phyloP scores from a whole-genome alignment of 805 yeast species.

The Ogataea ganodermae region DNA sequence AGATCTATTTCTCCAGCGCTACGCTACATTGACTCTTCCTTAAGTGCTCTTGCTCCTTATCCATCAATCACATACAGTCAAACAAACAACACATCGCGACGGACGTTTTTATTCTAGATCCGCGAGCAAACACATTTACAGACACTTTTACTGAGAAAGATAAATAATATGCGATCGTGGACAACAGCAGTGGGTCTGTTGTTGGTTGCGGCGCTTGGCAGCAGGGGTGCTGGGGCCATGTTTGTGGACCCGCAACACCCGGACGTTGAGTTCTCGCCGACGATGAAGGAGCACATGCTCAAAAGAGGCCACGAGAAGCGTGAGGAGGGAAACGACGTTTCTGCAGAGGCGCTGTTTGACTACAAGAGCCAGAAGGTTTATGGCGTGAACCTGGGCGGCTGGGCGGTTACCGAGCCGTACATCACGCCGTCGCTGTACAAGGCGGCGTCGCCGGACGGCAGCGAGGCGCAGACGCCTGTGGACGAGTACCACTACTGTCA shows the following conservation, averaged over 20 bases:
- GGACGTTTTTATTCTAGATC: neutral
- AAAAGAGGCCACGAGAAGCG: conserved; percentile 10
- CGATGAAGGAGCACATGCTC: conserved; percentile 6
- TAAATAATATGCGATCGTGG: neutral
- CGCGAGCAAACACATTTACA: neutral
- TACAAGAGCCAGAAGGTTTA: conserved; percentile 31
- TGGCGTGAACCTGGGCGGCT: conserved; percentile 67
- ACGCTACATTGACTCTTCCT: neutral
- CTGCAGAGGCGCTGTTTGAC: conserved; percentile 14
- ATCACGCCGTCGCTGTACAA: conserved; percentile 63
- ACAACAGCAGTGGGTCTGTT: neutral
- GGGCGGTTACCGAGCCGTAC: conserved; percentile 72
- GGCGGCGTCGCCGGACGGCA: conserved; percentile 30
- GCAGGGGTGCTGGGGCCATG: neutral
- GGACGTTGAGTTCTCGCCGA: conserved; percentile 14
- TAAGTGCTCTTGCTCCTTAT: neutral
- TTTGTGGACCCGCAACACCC: neutral
- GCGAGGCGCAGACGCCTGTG: conserved; percentile 48
- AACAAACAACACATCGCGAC: neutral
- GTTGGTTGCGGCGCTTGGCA: neutral
- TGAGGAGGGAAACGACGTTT: conserved; percentile 10
- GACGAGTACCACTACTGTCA: conserved; percentile 63
- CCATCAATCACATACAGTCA: neutral
- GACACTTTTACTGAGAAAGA: neutral
- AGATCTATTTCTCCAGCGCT: conserved; percentile 7